A percentile compares a stretch with the other conserved stretches of the same genome.
Conservation (phyloP, 768 basidiomycete species). For the Boletus sp. region DNA sequence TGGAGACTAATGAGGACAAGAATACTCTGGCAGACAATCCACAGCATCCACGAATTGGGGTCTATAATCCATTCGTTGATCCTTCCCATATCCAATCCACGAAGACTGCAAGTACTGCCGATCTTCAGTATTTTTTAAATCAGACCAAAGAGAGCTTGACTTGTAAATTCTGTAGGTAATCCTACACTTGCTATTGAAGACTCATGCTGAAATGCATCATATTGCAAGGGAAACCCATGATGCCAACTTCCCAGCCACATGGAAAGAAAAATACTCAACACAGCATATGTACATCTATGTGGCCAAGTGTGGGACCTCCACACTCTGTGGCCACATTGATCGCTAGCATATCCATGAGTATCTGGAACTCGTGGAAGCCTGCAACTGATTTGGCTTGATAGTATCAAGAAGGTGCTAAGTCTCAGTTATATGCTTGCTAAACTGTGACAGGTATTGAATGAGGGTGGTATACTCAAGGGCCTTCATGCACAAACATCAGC, state of each 20-base stretch:
- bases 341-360: neutral
- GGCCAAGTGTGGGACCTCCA: neutral
- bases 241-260: neutral
- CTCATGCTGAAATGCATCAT: neutral
- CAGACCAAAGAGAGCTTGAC: neutral
- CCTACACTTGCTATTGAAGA: neutral
- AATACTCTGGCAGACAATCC: neutral
- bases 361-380: neutral
- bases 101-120: neutral
- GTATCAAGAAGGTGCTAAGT: neutral
- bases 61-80: neutral
- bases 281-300: neutral
- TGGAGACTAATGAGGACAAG: neutral
- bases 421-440: neutral
- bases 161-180: neutral
- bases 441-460: neutral
- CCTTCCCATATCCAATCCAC: neutral
- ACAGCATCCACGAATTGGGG: neutral
- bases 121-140: neutral
- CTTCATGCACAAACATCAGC: neutral
- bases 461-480: neutral
- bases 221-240: neutral
- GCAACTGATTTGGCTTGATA: neutral
- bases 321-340: neutral
- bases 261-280: neutral